phyloP scores from a whole-genome alignment of 768 basidiomycete genomes.

The Suillus decipiens region DNA sequence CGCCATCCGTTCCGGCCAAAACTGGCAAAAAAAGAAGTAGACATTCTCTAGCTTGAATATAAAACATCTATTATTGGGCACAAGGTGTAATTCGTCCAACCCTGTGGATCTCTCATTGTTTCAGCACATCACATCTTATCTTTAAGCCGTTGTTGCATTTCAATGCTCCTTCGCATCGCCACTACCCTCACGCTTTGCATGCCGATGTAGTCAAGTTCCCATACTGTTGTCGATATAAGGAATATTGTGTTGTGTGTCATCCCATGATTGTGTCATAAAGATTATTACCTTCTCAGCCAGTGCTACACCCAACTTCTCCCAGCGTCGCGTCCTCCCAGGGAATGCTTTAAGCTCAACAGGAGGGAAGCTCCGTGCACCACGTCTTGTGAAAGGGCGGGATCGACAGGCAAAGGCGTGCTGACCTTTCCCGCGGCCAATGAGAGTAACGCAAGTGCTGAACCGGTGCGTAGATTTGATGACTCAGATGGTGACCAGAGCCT shows the following conservation, averaged over 20 bases:
- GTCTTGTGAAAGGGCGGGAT: conserved; percentile 17
- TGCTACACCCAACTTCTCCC: not conserved
- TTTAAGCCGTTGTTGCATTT: conserved; percentile 29
- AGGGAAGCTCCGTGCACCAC: conserved; percentile 31
- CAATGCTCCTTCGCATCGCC: conserved; percentile 28
- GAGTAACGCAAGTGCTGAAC: conserved; percentile 32
- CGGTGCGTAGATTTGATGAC: conserved; percentile 17
- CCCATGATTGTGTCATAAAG: not conserved
- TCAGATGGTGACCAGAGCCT: not conserved
- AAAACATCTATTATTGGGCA: conserved; percentile 12
- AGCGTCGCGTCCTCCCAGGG: conserved; percentile 16
- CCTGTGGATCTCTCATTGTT: conserved; percentile 17
- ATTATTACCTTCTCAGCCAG: not conserved
- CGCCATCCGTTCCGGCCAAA: conserved; percentile 21
- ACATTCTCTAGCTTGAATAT: conserved; percentile 29
- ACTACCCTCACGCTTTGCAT: conserved; percentile 22
- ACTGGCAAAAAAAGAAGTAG: conserved; percentile 36
- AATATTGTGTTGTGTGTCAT: not conserved
- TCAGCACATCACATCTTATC: conserved; percentile 25
- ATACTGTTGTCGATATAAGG: conserved; percentile 7
- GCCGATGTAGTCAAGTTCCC: conserved; percentile 31
- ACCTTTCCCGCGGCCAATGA: conserved; percentile 25
- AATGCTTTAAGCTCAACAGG: conserved; percentile 32
- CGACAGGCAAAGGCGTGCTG: conserved; percentile 4
- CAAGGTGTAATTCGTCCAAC: conserved; percentile 14